These are phyloP conservation scores for Paxillus ammoniavirescens DNA, from an alignment of 768 basidiomycete species.

Conservation along the genomic window DNA sequence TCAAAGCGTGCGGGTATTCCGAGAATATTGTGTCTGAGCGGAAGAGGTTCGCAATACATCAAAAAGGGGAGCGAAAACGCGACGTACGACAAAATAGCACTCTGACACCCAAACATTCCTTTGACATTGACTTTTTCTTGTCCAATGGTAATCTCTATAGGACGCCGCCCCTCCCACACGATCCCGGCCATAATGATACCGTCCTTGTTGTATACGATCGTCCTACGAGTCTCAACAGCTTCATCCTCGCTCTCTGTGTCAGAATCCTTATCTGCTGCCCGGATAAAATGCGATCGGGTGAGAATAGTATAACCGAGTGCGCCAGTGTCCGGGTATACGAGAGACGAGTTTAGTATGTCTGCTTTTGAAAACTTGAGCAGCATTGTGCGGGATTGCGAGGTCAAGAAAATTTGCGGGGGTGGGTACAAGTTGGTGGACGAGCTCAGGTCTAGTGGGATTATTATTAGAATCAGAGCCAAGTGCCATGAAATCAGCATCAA, in stretches of 20 bases:
- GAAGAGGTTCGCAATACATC: not conserved
- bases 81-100: slow-evolving; percentile 52
- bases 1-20: slow-evolving; percentile 63
- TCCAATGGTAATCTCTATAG: slow-evolving; percentile 47
- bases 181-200: slow-evolving; percentile 47
- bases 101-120: slow-evolving; percentile 57
- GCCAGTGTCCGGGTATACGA: slow-evolving; percentile 53
- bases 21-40: slow-evolving; percentile 53
- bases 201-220: slow-evolving; percentile 41
- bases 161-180: slow-evolving; percentile 51
- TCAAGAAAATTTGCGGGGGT: not conserved
- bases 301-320: slow-evolving; percentile 47
- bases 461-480: not conserved
- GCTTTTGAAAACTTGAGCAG: slow-evolving; percentile 57
- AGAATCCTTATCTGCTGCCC: slow-evolving; percentile 24
- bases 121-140: slow-evolving; percentile 50
- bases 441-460: not conserved
- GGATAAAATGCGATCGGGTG: slow-evolving; percentile 38
- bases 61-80: not conserved
- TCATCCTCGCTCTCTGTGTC: slow-evolving; percentile 29
- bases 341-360: slow-evolving; percentile 56
- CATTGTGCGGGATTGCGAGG: slow-evolving; percentile 33
- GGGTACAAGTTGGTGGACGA: not conserved
- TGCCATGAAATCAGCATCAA: not conserved
- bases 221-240: slow-evolving; percentile 35